These are phyloP conservation scores for Colletotrichum brevisporum DNA, from an alignment of 2,329 filamentous ascomycete species.

Conservation along the genomic window DNA sequence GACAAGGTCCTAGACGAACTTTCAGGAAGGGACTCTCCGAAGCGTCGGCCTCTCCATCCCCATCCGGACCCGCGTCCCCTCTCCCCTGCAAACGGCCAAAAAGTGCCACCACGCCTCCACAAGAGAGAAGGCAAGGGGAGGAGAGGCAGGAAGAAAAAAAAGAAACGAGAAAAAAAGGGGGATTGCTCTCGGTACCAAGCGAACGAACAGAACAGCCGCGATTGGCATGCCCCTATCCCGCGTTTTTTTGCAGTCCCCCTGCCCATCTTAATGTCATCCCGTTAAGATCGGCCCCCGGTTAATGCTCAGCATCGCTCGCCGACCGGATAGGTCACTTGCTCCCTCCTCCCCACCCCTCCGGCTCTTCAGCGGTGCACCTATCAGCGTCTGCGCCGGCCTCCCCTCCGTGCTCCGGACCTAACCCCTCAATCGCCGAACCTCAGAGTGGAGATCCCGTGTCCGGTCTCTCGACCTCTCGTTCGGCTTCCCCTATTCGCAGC, in stretches of 20 bases:
- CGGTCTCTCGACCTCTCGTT: slow-evolving; percentile 24
- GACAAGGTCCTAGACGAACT: slow-evolving; percentile 4
- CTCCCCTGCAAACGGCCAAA: slow-evolving; percentile 31
- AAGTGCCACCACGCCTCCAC: slow-evolving; percentile 21
- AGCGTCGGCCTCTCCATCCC: slow-evolving; percentile 24
- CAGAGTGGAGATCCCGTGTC: slow-evolving; percentile 22
- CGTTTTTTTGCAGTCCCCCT: slow-evolving; percentile 16
- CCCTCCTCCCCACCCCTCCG: slow-evolving; percentile 14
- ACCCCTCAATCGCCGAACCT: slow-evolving; percentile 22
- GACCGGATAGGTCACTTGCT: slow-evolving; percentile 23
- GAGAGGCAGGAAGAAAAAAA: background rate
- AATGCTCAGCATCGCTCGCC: background rate
- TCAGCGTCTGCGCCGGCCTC: slow-evolving; percentile 26
- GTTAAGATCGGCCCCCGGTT: slow-evolving; percentile 24
- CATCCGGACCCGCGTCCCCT: slow-evolving; percentile 28
- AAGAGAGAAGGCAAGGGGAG: background rate
- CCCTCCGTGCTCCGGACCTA: slow-evolving; percentile 24
- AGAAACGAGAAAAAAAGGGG: slow-evolving; percentile 19
- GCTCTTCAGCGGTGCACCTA: slow-evolving; percentile 28
- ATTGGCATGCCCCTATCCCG: slow-evolving; percentile 10
- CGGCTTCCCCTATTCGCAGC: slow-evolving; percentile 30
- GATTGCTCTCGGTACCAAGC: slow-evolving; percentile 31
- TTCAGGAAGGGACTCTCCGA: slow-evolving; percentile 16
- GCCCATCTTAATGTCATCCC: slow-evolving; percentile 22
- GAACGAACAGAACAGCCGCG: slow-evolving; percentile 6